Evolutionary conservation across 352 stramenopile species (phyloP), one percentile per base, ranked within the genome.

Genomic region (Phytophthora niederhauseri): DNA sequence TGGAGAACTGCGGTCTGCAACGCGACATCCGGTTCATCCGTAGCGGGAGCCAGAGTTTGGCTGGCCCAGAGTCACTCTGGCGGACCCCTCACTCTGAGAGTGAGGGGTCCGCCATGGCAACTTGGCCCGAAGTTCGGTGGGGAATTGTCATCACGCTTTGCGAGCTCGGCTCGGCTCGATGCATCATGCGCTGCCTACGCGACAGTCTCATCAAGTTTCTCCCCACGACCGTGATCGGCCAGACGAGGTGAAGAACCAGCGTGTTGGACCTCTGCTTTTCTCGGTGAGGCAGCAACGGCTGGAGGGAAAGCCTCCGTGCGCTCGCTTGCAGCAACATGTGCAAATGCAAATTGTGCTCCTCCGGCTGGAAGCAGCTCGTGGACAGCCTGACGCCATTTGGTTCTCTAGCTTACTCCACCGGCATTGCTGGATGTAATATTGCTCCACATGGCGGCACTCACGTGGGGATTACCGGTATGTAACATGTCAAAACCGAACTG

Each of bases 21-120:
- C 36, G 19, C 57, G 61, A 72, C 57, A 75, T 75, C 63, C 61
- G 61, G 61, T 66, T 70, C 61, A 73, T 73, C 66, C 46, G 38
- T 14, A 48, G 19, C 43, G 7, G 57, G 24, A 72, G 58, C 68
- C 68, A 53, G 68, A 72, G n/a, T n/a, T n/a, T n/a, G n/a, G n/a
- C n/a, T n/a, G n/a, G n/a, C n/a, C 26, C 7, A 11, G 26, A 28
- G 26, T 28, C 26, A 4, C 26, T 28, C 26, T 28, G 26, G 26
- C n/a, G n/a, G n/a, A n/a, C n/a, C n/a, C n/a, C n/a, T n/a, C n/a
- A n/a, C n/a, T n/a, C n/a, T n/a, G n/a, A n/a, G n/a, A n/a, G n/a
- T n/a, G n/a, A n/a, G n/a, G n/a, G n/a, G n/a, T n/a, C n/a, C n/a
- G 22, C 22, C 22, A 26, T 26, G 1, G 22, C 22, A 26, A 26